These are phyloP conservation scores for Yarrowia sp. DNA, from an alignment of 805 yeast species.

Conservation along the genomic window DNA sequence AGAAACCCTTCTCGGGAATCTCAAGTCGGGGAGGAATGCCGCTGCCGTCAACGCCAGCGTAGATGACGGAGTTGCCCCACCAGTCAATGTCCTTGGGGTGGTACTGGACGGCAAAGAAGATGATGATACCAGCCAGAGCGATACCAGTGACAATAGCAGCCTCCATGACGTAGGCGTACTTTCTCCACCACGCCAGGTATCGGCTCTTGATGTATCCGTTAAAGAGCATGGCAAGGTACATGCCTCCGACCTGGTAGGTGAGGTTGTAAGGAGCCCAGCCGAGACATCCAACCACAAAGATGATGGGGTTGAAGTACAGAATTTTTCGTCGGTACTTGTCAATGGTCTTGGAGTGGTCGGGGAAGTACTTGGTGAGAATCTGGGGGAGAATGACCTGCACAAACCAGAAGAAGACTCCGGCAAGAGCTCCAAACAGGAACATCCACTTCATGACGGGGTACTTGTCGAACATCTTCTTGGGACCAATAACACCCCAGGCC, in stretches of 20 bases:
- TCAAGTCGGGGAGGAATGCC: slow-evolving; percentile 7
- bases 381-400: slow-evolving; percentile 42
- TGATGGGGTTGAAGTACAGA: slow-evolving; percentile 36
- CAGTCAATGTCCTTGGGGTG: slow-evolving; percentile 28
- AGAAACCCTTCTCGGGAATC: slow-evolving; percentile 16
- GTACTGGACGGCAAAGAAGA: slow-evolving; percentile 30
- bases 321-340: slow-evolving; percentile 26
- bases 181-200: slow-evolving; percentile 32
- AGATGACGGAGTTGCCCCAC: slow-evolving; percentile 23
- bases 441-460: slow-evolving; percentile 44
- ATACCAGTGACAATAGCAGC: slow-evolving; percentile 34
- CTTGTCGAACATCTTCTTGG: slow-evolving; percentile 55
- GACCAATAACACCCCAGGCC: slow-evolving; percentile 57
- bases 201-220: slow-evolving; percentile 34
- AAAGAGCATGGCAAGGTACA: slow-evolving; percentile 25
- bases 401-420: slow-evolving; percentile 41
- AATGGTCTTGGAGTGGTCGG: neutral
- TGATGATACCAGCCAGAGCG: slow-evolving; percentile 31
- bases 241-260: slow-evolving; percentile 33
- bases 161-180: slow-evolving; percentile 35
- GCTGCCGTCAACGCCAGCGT: neutral
- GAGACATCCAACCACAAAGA: slow-evolving; percentile 28
- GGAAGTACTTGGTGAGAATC: slow-evolving; percentile 26
- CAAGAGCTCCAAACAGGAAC: slow-evolving; percentile 45
- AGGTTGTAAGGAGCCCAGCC: slow-evolving; percentile 36